Conservation (phyloP, 352 stramenopile genomes). For the Sclerospora graminicola region DNA sequence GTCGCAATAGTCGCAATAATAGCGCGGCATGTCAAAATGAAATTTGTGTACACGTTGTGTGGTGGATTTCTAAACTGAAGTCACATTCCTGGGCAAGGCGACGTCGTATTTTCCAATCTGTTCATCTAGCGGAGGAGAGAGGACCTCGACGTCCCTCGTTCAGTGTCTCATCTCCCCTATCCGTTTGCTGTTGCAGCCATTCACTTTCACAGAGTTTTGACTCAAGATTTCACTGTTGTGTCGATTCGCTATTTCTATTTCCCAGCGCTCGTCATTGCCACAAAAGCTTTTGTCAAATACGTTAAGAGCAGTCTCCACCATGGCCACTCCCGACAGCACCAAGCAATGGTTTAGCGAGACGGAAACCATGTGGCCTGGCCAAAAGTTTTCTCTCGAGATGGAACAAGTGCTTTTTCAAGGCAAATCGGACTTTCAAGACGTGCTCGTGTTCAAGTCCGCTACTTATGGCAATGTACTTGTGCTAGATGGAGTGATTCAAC, state of each 20-base stretch:
- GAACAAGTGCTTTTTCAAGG: constrained; percentile 91
- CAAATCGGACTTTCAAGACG: constrained; percentile 96
- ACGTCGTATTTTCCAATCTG: not conserved
- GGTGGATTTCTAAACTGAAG: not conserved
- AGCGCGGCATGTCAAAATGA: constrained; percentile 69
- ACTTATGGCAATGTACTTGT: constrained; percentile 98
- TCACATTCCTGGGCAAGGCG: constrained; percentile 2
- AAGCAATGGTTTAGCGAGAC: constrained; percentile 93
- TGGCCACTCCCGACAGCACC: constrained; percentile 21
- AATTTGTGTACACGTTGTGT: constrained; percentile 4
- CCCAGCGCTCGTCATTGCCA: not conserved
- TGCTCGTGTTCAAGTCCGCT: constrained; percentile 98
- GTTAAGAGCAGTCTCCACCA: constrained; percentile 5
- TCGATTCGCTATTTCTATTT: constrained; percentile 6
- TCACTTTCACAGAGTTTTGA: constrained; percentile 2
- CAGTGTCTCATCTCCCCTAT: too few species aligned
- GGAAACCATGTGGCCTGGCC: constrained; percentile 91
- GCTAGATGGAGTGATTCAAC: constrained; percentile 98
- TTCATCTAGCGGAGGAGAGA: not conserved
- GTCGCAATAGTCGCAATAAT: constrained; percentile 93
- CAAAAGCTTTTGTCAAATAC: too few species aligned
- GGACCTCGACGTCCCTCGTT: not conserved
- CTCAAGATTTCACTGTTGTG: constrained; percentile 16
- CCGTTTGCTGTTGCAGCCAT: not conserved
- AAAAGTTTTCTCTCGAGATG: constrained; percentile 90